These are phyloP conservation scores for Sporobolomyces roseus DNA, from an alignment of 768 basidiomycete genomes.

Conservation along the genomic window DNA sequence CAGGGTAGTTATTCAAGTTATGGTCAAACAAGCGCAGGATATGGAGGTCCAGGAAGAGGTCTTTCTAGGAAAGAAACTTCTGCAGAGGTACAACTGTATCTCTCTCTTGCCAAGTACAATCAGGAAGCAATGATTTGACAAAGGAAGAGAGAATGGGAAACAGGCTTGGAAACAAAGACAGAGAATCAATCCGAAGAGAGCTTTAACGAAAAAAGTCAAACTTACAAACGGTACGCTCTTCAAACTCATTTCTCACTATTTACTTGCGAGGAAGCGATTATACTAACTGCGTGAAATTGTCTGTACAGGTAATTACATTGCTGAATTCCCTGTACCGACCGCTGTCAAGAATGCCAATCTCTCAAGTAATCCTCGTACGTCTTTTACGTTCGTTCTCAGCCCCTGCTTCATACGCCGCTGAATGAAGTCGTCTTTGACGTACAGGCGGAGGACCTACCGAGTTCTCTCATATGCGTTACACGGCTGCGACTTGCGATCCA, in stretches of 20 bases:
- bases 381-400: too few relatives aligned
- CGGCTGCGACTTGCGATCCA: slow-evolving; percentile 75
- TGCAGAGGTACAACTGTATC: slow-evolving; percentile 28
- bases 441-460: slow-evolving; percentile 62
- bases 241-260: too few relatives aligned
- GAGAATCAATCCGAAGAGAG: slow-evolving; percentile 41
- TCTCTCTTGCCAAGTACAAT: too few relatives aligned
- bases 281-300: too few relatives aligned
- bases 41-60: slow-evolving; percentile 1
- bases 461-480: slow-evolving; percentile 95
- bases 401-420: too few relatives aligned
- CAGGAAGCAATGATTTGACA: too few relatives aligned
- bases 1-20: slow-evolving; percentile 15
- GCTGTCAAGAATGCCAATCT: slow-evolving; percentile 42
- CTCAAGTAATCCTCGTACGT: slow-evolving; percentile 32
- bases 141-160: background rate
- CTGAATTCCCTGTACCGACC: slow-evolving; percentile 44
- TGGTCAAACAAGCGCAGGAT: background rate
- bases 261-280: too few relatives aligned
- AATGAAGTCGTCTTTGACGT: too few relatives aligned
- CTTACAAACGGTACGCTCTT: slow-evolving; percentile 77
- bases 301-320: slow-evolving; percentile 46
- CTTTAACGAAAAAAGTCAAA: slow-evolving; percentile 77
- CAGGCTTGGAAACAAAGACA: slow-evolving; percentile 44
- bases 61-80: slow-evolving; percentile 29